Evolutionary conservation across 176 grass and related monocot genomes (phyloP).

Genomic region (Saccharum spontaneum): DNA sequence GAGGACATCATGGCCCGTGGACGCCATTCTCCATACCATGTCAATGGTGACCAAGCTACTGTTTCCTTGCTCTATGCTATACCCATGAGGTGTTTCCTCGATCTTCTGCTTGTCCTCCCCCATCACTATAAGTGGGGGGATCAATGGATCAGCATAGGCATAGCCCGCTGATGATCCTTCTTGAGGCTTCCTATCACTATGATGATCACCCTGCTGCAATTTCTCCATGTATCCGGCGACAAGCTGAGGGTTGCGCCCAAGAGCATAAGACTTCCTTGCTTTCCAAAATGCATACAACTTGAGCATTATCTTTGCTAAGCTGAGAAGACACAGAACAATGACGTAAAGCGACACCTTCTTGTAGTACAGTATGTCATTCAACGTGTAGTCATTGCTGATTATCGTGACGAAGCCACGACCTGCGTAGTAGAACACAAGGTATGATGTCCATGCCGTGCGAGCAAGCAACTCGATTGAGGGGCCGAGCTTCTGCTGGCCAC

Average conservation of each 20-base stretch:
- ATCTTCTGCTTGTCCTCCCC: constrained; percentile 8
- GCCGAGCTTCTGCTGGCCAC: neutral
- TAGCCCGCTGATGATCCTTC: no score
- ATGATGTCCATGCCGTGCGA: neutral
- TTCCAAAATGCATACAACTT: neutral
- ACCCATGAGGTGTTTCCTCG: neutral
- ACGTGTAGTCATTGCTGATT: neutral
- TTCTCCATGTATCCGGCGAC: constrained; percentile 14
- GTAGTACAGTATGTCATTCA: neutral
- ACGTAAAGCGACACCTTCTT: neutral
- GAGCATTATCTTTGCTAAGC: neutral
- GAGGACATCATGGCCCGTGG: neutral
- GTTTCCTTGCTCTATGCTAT: neutral
- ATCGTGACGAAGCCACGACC: neutral
- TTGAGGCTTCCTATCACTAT: no score
- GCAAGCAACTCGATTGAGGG: neutral
- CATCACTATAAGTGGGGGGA: constrained; percentile 11
- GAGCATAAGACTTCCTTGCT: neutral
- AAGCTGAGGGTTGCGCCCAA: neutral
- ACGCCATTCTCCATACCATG: neutral
- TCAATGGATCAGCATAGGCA: no score
- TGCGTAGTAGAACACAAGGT: neutral
- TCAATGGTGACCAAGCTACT: neutral
- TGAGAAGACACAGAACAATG: neutral
- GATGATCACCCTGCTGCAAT: neutral